Evolutionary conservation across 1,284 basidiomycete species (phyloP).

Genomic region (Moesziomyces sp.): DNA sequence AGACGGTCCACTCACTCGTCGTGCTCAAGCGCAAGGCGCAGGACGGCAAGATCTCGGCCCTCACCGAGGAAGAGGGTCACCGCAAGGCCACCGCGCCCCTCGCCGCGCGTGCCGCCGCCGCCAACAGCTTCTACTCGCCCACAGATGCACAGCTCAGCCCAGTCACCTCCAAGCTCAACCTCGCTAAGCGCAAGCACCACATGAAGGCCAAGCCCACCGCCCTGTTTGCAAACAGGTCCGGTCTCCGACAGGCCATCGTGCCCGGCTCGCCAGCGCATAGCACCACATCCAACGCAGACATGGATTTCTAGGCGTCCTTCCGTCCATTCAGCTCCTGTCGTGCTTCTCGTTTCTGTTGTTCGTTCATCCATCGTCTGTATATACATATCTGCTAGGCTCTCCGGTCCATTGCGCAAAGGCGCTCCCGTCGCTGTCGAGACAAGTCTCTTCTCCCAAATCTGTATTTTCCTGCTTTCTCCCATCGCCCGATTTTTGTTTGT

Average conservation of each 20-base stretch:
- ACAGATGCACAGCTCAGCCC: conserved; percentile 66
- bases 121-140: conserved; percentile 63
- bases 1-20: conserved; percentile 55
- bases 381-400: not conserved
- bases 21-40: conserved; percentile 61
- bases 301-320: conserved; percentile 26
- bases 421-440: too few species aligned
- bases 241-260: conserved; percentile 38
- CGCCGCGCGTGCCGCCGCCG: conserved; percentile 61
- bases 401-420: too few species aligned
- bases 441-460: too few species aligned
- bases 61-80: conserved; percentile 65
- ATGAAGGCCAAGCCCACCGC: conserved; percentile 64
- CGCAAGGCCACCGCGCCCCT: conserved; percentile 62
- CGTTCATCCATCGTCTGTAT: conserved; percentile 12
- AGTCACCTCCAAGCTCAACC: conserved; percentile 65
- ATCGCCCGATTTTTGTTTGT: too few species aligned
- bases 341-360: not conserved
- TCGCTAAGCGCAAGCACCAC: conserved; percentile 65
- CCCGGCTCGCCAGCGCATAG: conserved; percentile 48
- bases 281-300: conserved; percentile 38
- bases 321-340: not conserved
- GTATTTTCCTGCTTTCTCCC: too few species aligned
- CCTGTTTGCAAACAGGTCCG: conserved; percentile 59
- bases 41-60: conserved; percentile 59